Conservation (phyloP, 805 yeast species). For the Zygotorulaspora florentina region DNA sequence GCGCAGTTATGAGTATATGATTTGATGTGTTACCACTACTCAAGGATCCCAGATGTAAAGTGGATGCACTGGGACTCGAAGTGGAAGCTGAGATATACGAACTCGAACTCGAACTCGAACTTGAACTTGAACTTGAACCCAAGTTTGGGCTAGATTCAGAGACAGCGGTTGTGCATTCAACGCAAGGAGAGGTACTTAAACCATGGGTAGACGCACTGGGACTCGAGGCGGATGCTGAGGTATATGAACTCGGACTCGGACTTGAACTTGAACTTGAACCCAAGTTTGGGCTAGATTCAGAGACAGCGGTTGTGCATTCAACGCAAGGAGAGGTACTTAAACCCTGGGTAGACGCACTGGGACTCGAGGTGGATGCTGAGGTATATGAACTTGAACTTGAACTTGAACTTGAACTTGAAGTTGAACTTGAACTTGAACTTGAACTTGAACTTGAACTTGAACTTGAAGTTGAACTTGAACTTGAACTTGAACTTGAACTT, state of each 20-base stretch:
- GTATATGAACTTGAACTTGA: neutral
- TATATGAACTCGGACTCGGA: neutral
- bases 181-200: too few species aligned
- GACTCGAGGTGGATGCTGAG: neutral
- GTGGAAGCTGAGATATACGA: neutral
- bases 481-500: neutral
- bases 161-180: too few species aligned
- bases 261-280: neutral
- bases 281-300: neutral
- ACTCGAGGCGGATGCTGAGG: neutral
- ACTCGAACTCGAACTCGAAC: too few species aligned
- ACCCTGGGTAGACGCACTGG: neutral
- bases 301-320: neutral
- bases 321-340: too few species aligned
- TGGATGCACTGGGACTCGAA: neutral
- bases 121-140: neutral
- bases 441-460: neutral
- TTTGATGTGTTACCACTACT: too few species aligned
- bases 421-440: neutral
- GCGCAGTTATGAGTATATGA: too few species aligned
- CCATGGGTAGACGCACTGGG: too few species aligned
- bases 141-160: too few species aligned
- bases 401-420: conserved; percentile 1
- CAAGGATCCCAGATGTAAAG: neutral
- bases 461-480: neutral